These are phyloP conservation scores for Chenopodium formosanum DNA, from an alignment of 148 eudicot species.

Conservation along the genomic window DNA sequence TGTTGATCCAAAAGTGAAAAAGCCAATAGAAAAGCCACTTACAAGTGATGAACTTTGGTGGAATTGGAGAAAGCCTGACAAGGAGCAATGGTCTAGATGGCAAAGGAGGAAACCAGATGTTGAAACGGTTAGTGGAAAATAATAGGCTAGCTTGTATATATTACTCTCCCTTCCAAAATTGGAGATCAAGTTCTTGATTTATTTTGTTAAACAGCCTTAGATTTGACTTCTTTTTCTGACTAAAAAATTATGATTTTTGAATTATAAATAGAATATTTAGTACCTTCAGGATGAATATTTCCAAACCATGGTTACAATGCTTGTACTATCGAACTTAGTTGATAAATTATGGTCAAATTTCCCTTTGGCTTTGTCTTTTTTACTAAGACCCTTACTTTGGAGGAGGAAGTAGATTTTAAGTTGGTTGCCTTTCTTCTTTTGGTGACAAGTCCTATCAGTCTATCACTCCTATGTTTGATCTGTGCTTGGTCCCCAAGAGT, in stretches of 20 bases:
- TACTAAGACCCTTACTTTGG: too few species aligned
- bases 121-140: slow-evolving; percentile 80
- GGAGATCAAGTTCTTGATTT: too few species aligned
- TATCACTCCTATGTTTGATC: neutral
- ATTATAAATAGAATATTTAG: neutral
- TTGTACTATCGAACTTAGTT: neutral
- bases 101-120: slow-evolving; percentile 90
- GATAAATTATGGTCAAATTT: neutral
- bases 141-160: slow-evolving; percentile 15
- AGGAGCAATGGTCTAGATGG: slow-evolving; percentile 96
- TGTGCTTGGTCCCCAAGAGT: neutral
- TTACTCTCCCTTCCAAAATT: neutral
- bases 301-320: neutral
- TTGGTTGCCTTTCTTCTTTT: neutral
- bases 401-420: neutral
- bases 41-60: slow-evolving; percentile 97
- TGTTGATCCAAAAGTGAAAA: slow-evolving; percentile 72
- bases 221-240: neutral
- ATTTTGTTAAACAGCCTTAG: neutral
- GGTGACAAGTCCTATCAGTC: neutral
- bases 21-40: slow-evolving; percentile 63
- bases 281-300: neutral
- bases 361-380: neutral
- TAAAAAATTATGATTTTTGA: neutral
- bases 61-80: slow-evolving; percentile 96